phyloP scores from a whole-genome alignment of 495 filamentous ascomycete species.

The Podospora sp. region DNA sequence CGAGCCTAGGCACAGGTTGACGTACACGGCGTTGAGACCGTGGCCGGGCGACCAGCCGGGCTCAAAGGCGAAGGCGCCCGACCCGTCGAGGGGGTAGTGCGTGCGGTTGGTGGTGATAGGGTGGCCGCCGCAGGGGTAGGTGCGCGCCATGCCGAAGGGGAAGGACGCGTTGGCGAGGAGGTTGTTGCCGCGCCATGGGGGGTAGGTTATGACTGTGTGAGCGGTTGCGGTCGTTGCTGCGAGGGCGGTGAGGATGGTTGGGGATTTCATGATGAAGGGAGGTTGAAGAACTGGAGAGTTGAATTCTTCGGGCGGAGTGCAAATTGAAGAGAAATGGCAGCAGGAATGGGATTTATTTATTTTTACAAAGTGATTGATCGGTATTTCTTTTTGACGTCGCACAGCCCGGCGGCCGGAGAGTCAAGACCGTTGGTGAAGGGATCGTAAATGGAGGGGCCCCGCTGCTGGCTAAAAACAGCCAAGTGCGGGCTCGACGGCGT shows the following conservation, averaged over 20 bases:
- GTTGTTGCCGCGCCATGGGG: constrained; percentile 88
- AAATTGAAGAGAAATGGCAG: not conserved
- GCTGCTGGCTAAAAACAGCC: not conserved
- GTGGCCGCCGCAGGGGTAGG: constrained; percentile 90
- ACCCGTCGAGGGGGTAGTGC: constrained; percentile 78
- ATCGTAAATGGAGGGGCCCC: not conserved
- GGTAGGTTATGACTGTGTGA: constrained; percentile 87
- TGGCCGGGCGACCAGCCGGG: constrained; percentile 92
- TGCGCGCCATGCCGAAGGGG: constrained; percentile 92
- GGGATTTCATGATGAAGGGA: not conserved
- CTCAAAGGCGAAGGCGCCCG: constrained; percentile 76
- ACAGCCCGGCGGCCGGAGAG: not conserved
- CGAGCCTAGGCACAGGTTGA: constrained; percentile 86
- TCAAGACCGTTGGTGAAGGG: not conserved
- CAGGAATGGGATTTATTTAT: too few species aligned
- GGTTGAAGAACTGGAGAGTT: not conserved
- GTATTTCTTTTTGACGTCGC: not conserved
- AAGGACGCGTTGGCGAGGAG: constrained; percentile 75
- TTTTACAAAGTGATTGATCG: too few species aligned
- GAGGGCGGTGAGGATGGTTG: not conserved
- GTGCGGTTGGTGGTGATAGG: constrained; percentile 76
- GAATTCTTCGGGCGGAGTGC: not conserved
- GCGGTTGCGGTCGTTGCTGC: not conserved
- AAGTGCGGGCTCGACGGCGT: not conserved
- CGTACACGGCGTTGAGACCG: constrained; percentile 65